Evolutionary conservation across 495 filamentous ascomycete species (phyloP), one percentile per base, ranked within the genome.

Genomic region (Penicillium cinerascens): DNA sequence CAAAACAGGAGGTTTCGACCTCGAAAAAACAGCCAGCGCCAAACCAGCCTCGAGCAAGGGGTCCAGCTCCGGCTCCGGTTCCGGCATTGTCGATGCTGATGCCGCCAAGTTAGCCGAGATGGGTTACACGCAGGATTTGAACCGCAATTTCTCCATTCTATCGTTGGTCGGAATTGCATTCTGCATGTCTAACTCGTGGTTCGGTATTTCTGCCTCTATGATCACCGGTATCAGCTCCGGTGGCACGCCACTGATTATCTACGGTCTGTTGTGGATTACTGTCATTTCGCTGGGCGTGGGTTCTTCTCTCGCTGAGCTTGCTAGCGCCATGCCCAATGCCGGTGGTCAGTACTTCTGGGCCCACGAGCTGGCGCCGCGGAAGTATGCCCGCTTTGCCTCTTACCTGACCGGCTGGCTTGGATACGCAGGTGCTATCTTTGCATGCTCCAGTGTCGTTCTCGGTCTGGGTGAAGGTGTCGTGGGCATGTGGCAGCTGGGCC

Each of bases 331-430:
- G 60, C 83, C 83, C 2, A 84, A 83, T 62, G 78, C 81, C 20
- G 82, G 82, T 20, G 83, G 83, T 0, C 82, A 83, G 49, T 86
- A 85, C 59, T 86, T 77, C 64, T 86, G 82, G 83, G 76, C 80
- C 1, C 74, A 73, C 49, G 74, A 80, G 54, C 62, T 86, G 42
- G 81, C 84, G 6, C 81, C 83, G 0, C 71, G 64, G 49, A 74
- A 68, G 43, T 80, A 71, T 44, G 70, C 71, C 9, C 74, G 76
- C 23, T 78, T 82, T 54, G 69, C 74, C 11, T 75, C 76, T 11
- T 86, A 83, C 42, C 35, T 79, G 36, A 83, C 78, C 8, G 83
- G 82, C 7, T 82, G 74, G 68, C 73, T 84, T 54, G 77, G 78
- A 5, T 84, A 79, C 70, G 79, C 79, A 7, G 81, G 78, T 22